These are phyloP conservation scores for Termitomyces sp. DNA, from an alignment of 768 basidiomycete genomes.

Conservation along the genomic window DNA sequence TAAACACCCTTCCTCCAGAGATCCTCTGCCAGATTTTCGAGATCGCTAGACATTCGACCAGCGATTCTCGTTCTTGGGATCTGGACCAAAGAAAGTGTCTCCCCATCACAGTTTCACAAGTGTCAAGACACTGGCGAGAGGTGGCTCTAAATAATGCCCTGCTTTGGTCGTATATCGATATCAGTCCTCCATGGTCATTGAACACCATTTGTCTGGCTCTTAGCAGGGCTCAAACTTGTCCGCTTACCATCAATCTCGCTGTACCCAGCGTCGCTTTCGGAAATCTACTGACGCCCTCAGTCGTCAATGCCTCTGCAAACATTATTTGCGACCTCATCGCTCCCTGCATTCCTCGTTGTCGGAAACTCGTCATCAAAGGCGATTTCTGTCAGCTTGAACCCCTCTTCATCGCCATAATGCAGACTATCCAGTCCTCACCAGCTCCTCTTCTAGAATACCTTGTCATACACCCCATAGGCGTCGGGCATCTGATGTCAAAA, in stretches of 20 bases:
- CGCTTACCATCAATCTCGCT: slow-evolving; percentile 10
- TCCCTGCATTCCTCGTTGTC: slow-evolving; percentile 11
- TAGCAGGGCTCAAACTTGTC: slow-evolving; percentile 8
- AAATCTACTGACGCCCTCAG: slow-evolving; percentile 5
- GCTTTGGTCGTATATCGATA: slow-evolving; percentile 14
- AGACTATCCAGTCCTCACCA: not conserved
- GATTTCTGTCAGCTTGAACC: slow-evolving; percentile 13
- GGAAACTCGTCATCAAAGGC: slow-evolving; percentile 12
- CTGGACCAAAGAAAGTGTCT: not conserved
- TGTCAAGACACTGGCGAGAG: slow-evolving; percentile 15
- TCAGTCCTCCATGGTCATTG: slow-evolving; percentile 15
- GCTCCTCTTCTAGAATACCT: slow-evolving; percentile 10
- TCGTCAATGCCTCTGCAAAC: slow-evolving; percentile 9
- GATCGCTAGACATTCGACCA: not conserved
- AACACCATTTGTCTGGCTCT: slow-evolving; percentile 6
- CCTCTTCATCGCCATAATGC: slow-evolving; percentile 9
- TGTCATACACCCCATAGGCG: slow-evolving; percentile 4
- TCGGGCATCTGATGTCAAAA: not conserved
- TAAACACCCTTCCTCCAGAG: slow-evolving; percentile 13
- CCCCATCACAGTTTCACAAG: slow-evolving; percentile 13
- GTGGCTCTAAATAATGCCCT: slow-evolving; percentile 11
- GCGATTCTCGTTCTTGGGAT: slow-evolving; percentile 4
- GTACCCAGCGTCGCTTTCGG: slow-evolving; percentile 10
- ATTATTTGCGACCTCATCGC: slow-evolving; percentile 7
- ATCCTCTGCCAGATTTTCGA: slow-evolving; percentile 12